Evolutionary conservation across 208 protist species (phyloP).

Genomic region (Leishmania turanica): DNA sequence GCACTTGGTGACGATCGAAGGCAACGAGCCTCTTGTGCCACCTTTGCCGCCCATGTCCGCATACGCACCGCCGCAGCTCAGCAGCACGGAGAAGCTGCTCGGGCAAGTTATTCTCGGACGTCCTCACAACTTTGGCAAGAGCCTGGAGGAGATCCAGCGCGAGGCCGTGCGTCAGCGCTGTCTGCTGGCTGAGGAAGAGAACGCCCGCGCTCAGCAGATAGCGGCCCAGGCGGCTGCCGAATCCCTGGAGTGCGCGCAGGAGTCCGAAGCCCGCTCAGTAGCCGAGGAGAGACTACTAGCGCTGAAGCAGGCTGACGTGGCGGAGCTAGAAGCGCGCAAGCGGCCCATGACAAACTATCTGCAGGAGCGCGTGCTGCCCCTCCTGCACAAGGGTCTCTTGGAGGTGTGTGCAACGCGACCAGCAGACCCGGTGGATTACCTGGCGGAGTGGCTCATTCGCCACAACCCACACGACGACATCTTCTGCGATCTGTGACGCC

Average conservation of each 20-base stretch:
- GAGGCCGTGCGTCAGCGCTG: slow-evolving; percentile 65
- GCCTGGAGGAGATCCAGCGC: slow-evolving; percentile 73
- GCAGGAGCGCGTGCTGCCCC: slow-evolving; percentile 92
- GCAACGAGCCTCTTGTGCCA: slow-evolving; percentile 66
- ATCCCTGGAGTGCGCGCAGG: slow-evolving; percentile 39
- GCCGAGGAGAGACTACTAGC: slow-evolving; percentile 24
- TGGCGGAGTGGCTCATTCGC: slow-evolving; percentile 92
- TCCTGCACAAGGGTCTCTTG: slow-evolving; percentile 93
- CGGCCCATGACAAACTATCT: slow-evolving; percentile 88
- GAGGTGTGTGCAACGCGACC: slow-evolving; percentile 91
- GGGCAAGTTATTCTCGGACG: slow-evolving; percentile 68
- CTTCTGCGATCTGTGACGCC: slow-evolving; percentile 46
- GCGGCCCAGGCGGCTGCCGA: slow-evolving; percentile 33
- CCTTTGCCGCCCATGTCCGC: slow-evolving; percentile 64
- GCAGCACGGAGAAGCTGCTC: slow-evolving; percentile 47
- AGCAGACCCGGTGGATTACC: slow-evolving; percentile 94
- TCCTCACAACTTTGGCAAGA: slow-evolving; percentile 91
- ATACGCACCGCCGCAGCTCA: slow-evolving; percentile 43
- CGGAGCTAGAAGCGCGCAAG: slow-evolving; percentile 83
- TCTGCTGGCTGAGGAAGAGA: slow-evolving; percentile 53
- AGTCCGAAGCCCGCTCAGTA: slow-evolving; percentile 24
- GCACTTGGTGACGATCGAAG: slow-evolving; percentile 51
- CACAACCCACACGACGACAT: slow-evolving; percentile 92
- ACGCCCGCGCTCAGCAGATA: slow-evolving; percentile 41
- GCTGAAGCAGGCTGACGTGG: slow-evolving; percentile 71